Conservation (phyloP, 2,329 filamentous ascomycete species). For the Fusarium sp. region DNA sequence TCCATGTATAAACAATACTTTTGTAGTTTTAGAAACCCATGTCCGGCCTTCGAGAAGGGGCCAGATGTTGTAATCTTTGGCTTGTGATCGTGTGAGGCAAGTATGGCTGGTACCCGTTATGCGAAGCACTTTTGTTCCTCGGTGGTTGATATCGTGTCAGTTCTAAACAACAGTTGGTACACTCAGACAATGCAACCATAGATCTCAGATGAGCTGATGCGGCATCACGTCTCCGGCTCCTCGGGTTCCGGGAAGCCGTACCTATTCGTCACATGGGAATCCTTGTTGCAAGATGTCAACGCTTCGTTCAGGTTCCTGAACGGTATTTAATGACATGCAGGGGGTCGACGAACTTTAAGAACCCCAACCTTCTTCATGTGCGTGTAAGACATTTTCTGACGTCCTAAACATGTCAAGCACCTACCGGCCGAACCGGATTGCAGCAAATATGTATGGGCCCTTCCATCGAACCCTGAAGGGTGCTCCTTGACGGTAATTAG, state of each 20-base stretch:
- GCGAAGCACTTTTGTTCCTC: background rate
- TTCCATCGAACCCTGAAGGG: conserved; percentile 22
- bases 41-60: conserved; percentile 25
- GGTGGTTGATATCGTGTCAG: background rate
- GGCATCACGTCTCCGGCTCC: background rate
- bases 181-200: background rate
- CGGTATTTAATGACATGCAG: conserved; percentile 4
- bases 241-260: conserved; percentile 15
- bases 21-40: conserved; percentile 46
- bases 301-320: conserved; percentile 6
- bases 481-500: conserved; percentile 34
- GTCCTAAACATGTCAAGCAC: conserved; percentile 19
- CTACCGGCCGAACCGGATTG: conserved; percentile 34
- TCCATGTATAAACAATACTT: conserved; percentile 45
- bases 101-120: background rate
- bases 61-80: conserved; percentile 19
- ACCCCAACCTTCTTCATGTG: conserved; percentile 1
- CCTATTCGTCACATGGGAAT: conserved; percentile 31
- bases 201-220: conserved; percentile 3
- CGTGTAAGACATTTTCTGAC: conserved; percentile 19
- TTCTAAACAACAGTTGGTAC: background rate
- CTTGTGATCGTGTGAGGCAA: conserved; percentile 10
- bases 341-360: conserved; percentile 15
- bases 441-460: conserved; percentile 21
- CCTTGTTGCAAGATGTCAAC: conserved; percentile 25